Conservation (phyloP, 352 stramenopile genomes). For the Globisporangium middletonii region DNA sequence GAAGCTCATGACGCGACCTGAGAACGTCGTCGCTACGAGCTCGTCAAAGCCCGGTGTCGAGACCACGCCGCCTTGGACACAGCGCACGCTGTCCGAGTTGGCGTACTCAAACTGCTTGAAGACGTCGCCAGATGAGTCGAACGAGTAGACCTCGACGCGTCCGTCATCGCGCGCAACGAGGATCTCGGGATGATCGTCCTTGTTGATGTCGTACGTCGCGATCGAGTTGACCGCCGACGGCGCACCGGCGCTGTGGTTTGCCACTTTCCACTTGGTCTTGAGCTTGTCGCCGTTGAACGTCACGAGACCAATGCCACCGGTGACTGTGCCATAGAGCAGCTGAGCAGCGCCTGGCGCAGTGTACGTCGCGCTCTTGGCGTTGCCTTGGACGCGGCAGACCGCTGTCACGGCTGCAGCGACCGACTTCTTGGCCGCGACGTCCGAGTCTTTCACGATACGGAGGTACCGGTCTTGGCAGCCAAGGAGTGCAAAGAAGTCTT, state of each 20-base stretch:
- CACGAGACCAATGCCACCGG: conserved; percentile 48
- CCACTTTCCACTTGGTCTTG: conserved; percentile 67
- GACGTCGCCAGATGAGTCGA: conserved; percentile 41
- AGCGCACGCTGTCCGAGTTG: conserved; percentile 70
- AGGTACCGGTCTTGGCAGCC: conserved; percentile 71
- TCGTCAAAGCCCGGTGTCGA: conserved; percentile 71
- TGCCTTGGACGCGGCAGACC: conserved; percentile 29
- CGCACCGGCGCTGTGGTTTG: conserved; percentile 17
- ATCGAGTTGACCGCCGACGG: conserved; percentile 71
- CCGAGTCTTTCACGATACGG: conserved; percentile 52
- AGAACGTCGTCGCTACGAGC: conserved; percentile 74
- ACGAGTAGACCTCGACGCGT: conserved; percentile 68
- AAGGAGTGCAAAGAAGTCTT: conserved; percentile 60
- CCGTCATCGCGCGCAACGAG: conserved; percentile 78
- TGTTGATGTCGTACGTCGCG: conserved; percentile 72
- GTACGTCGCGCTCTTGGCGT: conserved; percentile 9
- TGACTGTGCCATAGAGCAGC: conserved; percentile 66
- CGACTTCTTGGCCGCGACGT: conserved; percentile 57
- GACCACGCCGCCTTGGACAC: conserved; percentile 62
- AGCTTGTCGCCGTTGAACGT: conserved; percentile 71
- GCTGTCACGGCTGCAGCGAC: conserved; percentile 44
- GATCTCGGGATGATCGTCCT: conserved; percentile 69
- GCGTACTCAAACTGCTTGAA: conserved; percentile 62
- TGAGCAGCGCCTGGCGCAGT: conserved; percentile 20
- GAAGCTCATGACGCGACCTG: conserved; percentile 72